phyloP scores from a whole-genome alignment of 2,329 filamentous ascomycete species.

The Colletotrichum simmondsii region DNA sequence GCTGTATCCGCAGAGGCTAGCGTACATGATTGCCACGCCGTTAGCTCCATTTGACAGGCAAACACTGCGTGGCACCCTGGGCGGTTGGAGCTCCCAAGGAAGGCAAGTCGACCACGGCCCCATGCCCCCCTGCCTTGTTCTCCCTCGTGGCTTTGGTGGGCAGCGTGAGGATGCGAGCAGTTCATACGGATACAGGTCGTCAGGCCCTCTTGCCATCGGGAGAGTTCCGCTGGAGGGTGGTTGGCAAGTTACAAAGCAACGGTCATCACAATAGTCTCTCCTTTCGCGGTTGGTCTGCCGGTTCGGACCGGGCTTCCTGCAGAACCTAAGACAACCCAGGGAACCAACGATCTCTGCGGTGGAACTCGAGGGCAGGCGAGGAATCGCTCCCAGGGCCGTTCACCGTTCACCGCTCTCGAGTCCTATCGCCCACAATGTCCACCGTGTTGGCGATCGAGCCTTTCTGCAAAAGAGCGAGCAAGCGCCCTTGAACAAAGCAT shows the following conservation, averaged over 20 bases:
- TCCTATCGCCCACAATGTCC: background rate
- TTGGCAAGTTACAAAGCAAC: background rate
- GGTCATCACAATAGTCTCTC: background rate
- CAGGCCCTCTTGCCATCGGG: background rate
- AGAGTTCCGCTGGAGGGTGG: background rate
- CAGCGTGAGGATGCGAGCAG: background rate
- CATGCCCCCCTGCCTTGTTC: background rate
- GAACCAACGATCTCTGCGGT: conserved; percentile 7
- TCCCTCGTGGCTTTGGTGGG: background rate
- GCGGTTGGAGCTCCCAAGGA: conserved; percentile 19
- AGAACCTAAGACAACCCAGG: background rate
- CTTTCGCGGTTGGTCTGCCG: background rate
- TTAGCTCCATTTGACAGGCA: conserved; percentile 5
- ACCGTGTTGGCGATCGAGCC: background rate
- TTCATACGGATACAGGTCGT: background rate
- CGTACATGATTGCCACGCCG: background rate
- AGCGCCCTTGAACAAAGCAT: background rate
- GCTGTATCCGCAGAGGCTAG: background rate
- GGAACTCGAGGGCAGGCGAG: background rate
- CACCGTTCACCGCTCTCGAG: background rate
- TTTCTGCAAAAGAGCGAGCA: background rate
- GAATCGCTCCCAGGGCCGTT: background rate
- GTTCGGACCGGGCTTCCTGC: conserved; percentile 18
- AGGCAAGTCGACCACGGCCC: conserved; percentile 8
- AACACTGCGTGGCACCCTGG: conserved; percentile 29